Base-by-base conservation (phyloP, 176 grass and related monocot species). In the Triticum urartu region DNA sequence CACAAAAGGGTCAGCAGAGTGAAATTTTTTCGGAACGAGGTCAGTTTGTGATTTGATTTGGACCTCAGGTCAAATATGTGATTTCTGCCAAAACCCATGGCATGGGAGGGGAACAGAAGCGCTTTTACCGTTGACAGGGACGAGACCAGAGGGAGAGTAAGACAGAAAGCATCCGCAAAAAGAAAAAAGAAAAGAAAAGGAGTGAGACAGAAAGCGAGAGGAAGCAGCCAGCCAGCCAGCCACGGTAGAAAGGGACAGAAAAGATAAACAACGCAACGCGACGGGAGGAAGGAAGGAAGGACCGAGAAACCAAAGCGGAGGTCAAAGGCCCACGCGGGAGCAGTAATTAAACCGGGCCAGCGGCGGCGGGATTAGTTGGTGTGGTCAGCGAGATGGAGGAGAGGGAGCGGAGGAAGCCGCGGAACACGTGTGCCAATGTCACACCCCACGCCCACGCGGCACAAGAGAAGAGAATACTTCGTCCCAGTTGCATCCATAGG, bases 341-440 rank as follows among this genome's bases (percentile, higher is more conserved):
- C 15, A 52, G 0, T 18, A 54, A 54, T 18, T 18, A 54, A 54
- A 54, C 50, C 5, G 15, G 50, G 50, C 50, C 50, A 54, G 0
- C 50, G 70, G 26, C 14, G 35, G 59, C 15, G 66, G 20, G 69
- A 9, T 35, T 39, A 71, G 12, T 66, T 70, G 10, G 17, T 25
- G 36, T 36, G 62, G 77, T 89, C 88, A 85, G 67, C 12, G 70
- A 9, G 30, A 11, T 2, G 10, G 0, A 13, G 0, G 45, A 5
- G 43, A 3, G 43, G 34, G 34, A 20, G 20, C 3, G 43, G 43
- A 71, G 34, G 34, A 71, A 9, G 68, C 35, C 36, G 5, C 5
- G 14, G 14, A 89, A 34, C 88, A 90, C 83, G 83, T 86, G 83
- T 86, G 71, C 50, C 38, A 60, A 28, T 50, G 62, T 35, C 71